Conservation (phyloP, 176 grass and related monocot genomes). For the Musa itinerans region DNA sequence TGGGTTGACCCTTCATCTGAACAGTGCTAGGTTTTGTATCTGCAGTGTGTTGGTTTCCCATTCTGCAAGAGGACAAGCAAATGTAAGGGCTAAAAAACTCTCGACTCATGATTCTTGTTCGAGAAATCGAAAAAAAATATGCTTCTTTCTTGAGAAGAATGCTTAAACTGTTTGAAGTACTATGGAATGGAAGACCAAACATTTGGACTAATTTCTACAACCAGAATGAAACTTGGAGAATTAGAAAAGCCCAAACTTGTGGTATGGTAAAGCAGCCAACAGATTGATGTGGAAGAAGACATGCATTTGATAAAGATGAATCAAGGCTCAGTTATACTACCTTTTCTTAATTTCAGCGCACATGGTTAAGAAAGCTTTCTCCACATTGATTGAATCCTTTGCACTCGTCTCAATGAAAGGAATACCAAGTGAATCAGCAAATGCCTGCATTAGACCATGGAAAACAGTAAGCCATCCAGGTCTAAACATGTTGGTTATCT, state of each 20-base stretch:
- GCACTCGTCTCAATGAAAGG: conserved; percentile 81
- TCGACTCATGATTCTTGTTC: no score
- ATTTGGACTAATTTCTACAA: no score
- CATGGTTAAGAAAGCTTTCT: conserved; percentile 77
- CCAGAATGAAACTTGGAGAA: no score
- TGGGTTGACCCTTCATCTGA: conserved; percentile 69
- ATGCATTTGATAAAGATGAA: background rate
- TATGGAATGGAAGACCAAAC: no score
- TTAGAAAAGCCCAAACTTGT: background rate
- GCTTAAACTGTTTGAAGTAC: no score
- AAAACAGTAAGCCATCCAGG: background rate
- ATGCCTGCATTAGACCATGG: conserved; percentile 40
- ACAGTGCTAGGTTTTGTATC: conserved; percentile 48
- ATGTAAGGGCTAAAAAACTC: background rate
- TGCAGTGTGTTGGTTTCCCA: conserved; percentile 43
- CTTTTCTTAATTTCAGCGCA: conserved; percentile 87
- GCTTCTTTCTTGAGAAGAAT: no score
- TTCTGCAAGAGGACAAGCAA: conserved; percentile 36
- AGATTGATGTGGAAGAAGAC: background rate
- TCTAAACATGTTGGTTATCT: background rate
- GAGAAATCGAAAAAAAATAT: no score
- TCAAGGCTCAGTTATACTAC: conserved; percentile 15
- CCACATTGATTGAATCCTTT: conserved; percentile 81
- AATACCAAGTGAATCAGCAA: conserved; percentile 62
- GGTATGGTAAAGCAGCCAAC: background rate